Evolutionary conservation across 2,329 filamentous ascomycete genomes (phyloP), one percentile per base, ranked within the genome.

Genomic region (Aspergillus terreus): DNA sequence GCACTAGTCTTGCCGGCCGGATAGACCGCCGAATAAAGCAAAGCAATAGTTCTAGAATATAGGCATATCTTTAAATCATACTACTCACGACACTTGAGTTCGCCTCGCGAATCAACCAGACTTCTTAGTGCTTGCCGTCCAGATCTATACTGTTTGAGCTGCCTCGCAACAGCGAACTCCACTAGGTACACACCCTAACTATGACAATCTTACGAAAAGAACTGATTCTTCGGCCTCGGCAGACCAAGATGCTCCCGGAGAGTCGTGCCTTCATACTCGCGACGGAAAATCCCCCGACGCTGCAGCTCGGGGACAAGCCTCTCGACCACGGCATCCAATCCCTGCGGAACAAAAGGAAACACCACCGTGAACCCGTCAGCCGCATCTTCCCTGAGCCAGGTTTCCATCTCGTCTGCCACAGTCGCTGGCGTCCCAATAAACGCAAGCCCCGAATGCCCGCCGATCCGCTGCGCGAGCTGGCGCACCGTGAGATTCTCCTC

Each of bases 211-310:
- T 52, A 52, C 9, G 27, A 35, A 23, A 73, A 74, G 48, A 74
- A 75, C 6, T 58, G 68, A 52, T 74, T 75, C 49, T 60, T 64
- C 1, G 78, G 79, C 19, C 78, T 65, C 9, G 75, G 73, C 30
- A 82, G 70, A 4, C 78, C 79, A 38, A 82, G 67, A 63, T 83
- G 79, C 36, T 82, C 79, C 38, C 80, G 66, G 58, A 82, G 61
- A 1, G 79, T 82, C 1, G 70, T 72, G 1, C 79, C 80, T 44
- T 76, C 67, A 56, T 82, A 82, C 1, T 82, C 79, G 6, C 71
- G 56, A 4, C 79, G 67, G 61, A 81, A 82, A 2, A 82, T 52
- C 0, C 78, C 78, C 23, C 79, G 70, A 4, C 71, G 70, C 60
- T 81, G 78, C 49, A 82, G 58, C 59, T 80, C 78, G 1, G 78